Conservation (phyloP, 1,284 basidiomycete species). For the Sporisorium graminicola region DNA sequence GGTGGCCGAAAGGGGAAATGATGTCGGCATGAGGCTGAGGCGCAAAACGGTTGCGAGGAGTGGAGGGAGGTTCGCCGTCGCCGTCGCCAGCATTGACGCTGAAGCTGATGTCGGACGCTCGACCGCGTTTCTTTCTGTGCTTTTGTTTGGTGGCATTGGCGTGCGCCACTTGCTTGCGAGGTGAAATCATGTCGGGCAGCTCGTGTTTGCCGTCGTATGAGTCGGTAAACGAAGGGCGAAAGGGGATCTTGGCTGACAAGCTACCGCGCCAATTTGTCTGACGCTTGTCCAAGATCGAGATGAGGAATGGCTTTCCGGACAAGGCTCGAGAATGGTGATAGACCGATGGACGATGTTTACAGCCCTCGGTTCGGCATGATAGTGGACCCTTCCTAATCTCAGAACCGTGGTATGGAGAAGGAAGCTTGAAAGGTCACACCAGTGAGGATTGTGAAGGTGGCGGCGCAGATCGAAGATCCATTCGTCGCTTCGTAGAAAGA, state of each 20-base stretch:
- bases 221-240: not conserved
- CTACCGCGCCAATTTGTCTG: not conserved
- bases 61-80: conserved; percentile 13
- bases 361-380: not conserved
- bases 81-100: not conserved
- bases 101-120: conserved; percentile 6
- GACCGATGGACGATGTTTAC: not conserved
- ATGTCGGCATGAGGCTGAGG: conserved; percentile 8
- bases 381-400: not conserved
- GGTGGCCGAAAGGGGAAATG: conserved; percentile 30
- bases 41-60: conserved; percentile 23
- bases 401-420: not conserved
- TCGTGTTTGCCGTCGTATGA: too few relatives aligned
- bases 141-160: not conserved
- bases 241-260: not conserved
- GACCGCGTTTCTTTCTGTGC: not conserved
- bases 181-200: not conserved
- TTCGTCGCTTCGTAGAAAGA: not conserved
- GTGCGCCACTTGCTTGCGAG: conserved; percentile 1
- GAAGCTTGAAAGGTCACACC: not conserved
- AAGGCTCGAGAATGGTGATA: not conserved
- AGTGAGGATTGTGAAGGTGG: not conserved
- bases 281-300: not conserved
- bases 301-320: not conserved
- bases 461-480: not conserved